Evolutionary conservation across 2,329 filamentous ascomycete genomes (phyloP), one percentile per base, ranked within the genome.

Genomic region (Trichoderma atrobrunneum): DNA sequence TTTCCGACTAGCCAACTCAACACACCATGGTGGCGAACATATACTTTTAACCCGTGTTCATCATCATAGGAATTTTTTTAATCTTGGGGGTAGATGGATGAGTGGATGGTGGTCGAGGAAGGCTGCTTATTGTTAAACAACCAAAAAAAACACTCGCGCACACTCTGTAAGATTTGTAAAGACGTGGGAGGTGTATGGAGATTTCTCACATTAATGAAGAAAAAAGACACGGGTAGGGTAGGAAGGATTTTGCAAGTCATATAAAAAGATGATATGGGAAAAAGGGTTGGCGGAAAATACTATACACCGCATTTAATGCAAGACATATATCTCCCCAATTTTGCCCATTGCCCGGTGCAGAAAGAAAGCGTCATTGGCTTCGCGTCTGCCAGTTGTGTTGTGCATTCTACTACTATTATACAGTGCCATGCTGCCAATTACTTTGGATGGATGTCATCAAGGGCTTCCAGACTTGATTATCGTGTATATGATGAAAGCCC

Each of bases 221-320:
- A 70, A 60, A 69, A 69, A 51, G 32, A 70, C 39, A 70, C 32
- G 56, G 66, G 57, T 30, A 61, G 75, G 65, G 36, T 61, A 70
- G 57, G 67, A 54, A 36, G 67, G 67, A 62, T 70, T 70, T 62
- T 21, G 57, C 26, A 62, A 62, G 36, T 70, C 43, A 70, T 70
- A 70, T 62, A 70, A 70, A 62, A 62, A 62, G n/a, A 62, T 36
- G 67, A 70, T 61, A 69, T 26, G 26, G 70, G 65, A 51, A 59
- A 72, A 64, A 73, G 70, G 74, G 61, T 73, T 72, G 72, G 67
- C 74, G 73, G 72, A 73, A 74, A 73, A 74, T 36, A 51, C 39
- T 54, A 62, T 74, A 74, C 71, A 76, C 75, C 74, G 75, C 72
- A 75, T 76, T 72, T 79, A 78, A 79, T 80, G 79, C 77, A 77